Percentiles rank a stretch among this genome's conserved stretches.
Evolutionary conservation across 306 rosid genomes (phyloP).

Genomic region (Cicer cuneatum): DNA sequence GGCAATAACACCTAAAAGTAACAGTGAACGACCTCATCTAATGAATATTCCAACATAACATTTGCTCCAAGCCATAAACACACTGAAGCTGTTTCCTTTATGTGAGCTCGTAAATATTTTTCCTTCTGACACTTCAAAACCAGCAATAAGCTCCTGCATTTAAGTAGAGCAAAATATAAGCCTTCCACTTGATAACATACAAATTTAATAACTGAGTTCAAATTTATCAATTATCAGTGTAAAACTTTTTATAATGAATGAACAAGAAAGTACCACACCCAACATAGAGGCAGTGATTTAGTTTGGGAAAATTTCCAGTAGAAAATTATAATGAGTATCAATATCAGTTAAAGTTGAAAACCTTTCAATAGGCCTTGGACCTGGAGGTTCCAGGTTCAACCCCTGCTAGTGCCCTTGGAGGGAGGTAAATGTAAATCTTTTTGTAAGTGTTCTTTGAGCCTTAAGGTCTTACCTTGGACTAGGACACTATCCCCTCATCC

Average conservation of each 20-base stretch:
- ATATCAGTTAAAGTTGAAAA: conserved; percentile 6
- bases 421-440: no score
- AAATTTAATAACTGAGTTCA: background rate
- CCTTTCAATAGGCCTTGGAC: background rate
- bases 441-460: no score
- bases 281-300: conserved; percentile 3
- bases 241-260: background rate
- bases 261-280: conserved; percentile 17
- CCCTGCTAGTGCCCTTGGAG: no score
- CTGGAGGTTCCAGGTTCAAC: no score
- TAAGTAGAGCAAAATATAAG: conserved; percentile 28
- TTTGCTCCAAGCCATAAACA: conserved; percentile 87
- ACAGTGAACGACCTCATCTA: conserved; percentile 64
- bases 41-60: conserved; percentile 80
- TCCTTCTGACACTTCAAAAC: conserved; percentile 85
- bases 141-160: conserved; percentile 67
- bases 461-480: no score
- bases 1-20: conserved; percentile 32
- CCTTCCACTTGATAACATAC: conserved; percentile 5
- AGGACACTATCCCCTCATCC: no score
- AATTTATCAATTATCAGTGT: background rate
- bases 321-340: conserved; percentile 28
- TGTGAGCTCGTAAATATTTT: conserved; percentile 69
- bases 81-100: conserved; percentile 65
- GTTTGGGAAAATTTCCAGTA: conserved; percentile 9